phyloP scores from a whole-genome alignment of 176 grass and related monocot species.

The Oryza glaberrima region DNA sequence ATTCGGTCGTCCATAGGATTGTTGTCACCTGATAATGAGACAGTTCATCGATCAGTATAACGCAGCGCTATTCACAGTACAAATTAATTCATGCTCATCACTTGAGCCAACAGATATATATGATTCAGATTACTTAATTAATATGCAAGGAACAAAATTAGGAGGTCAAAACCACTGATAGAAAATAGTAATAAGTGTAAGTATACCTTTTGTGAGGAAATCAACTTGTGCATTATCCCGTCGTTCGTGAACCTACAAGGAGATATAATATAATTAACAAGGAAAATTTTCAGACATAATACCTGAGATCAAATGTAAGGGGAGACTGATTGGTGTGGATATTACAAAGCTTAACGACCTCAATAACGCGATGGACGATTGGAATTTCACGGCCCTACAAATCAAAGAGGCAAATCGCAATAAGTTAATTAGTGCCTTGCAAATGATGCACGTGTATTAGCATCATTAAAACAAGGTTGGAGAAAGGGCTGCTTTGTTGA shows the following conservation, averaged over 20 bases:
- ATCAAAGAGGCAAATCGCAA: constrained; percentile 13
- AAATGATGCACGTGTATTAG: neutral
- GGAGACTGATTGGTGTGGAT: neutral
- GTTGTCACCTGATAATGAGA: constrained; percentile 60
- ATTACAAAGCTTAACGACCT: constrained; percentile 42
- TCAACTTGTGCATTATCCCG: constrained; percentile 57
- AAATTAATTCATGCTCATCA: neutral
- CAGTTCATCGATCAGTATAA: neutral
- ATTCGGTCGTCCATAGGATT: constrained; percentile 56
- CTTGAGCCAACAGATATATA: neutral
- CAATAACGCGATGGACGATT: constrained; percentile 94
- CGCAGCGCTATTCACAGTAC: neutral
- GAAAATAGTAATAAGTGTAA: neutral
- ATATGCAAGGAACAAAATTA: neutral
- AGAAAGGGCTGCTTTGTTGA: neutral
- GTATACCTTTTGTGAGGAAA: constrained; percentile 84
- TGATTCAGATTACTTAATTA: neutral
- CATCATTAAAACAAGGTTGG: neutral
- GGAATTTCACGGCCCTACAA: constrained; percentile 78
- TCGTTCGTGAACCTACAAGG: constrained; percentile 67
- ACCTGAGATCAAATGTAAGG: neutral
- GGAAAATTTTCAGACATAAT: neutral
- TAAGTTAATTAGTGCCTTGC: neutral
- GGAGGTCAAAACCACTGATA: neutral
- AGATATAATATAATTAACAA: neutral